Base-by-base conservation (phyloP, 108 stramenopile genomes). In the Discostella stelligeroides region DNA sequence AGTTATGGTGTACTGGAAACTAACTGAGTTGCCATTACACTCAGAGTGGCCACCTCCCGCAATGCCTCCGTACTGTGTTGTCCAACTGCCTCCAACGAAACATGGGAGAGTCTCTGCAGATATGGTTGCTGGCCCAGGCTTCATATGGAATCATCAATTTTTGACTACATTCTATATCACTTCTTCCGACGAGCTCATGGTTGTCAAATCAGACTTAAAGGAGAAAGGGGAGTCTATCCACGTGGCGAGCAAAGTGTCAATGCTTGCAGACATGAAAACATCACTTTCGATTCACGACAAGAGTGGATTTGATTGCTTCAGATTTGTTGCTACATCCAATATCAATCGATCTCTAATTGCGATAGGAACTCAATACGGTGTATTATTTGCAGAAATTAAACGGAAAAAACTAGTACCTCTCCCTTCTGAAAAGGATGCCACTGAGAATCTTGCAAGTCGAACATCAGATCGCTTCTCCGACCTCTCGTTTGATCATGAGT, bases 301-400 rank as follows among this genome's bases (percentile, higher is more conserved):
- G 43, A 40, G 47, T 20, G 61, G 50, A 40, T 49, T 45, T 41
- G 23, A 23, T 21, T 72, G 71, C 17, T 57, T 56, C 41, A 54
- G 70, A 7, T 9, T 79, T 27, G 48, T 23, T 23, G 56, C 69
- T 17, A 40, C 48, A 8, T 60, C 77, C 25, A 58, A 50, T 15
- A 55, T 56, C 34, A 15, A 70, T 55, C 69, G 68, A 28, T 45
- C 63, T 28, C 11, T 48, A 41, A 61, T 79, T 50, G 63, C 64
- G 4, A 28, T 79, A 21, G 77, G 77, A 11, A 78, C 76, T 24
- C 63, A 70, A 48, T 45, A 70, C 34, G 76, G 76, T 30, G 46
- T 70, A 47, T 51, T 78, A 38, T 46, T 78, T 23, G 76, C 63
- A 42, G 70, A 30, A 40, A 49, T 70, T 40, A 2, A 28, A 25